Evolutionary conservation across 768 basidiomycete genomes (phyloP).

Genomic region (Suillus hirtellus): DNA sequence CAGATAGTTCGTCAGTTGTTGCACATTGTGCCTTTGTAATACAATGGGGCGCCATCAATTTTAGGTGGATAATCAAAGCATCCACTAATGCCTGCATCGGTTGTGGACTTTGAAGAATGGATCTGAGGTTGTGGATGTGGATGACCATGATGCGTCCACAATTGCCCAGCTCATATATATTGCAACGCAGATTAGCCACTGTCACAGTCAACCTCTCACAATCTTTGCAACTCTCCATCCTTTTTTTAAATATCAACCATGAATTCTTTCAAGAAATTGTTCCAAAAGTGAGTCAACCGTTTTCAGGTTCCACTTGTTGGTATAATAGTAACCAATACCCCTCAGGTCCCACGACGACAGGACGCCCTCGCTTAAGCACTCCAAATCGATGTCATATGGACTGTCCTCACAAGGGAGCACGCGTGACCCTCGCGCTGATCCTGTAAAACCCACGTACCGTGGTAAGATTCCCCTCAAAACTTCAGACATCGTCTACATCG

Average conservation of each 20-base stretch:
- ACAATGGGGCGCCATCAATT: background rate
- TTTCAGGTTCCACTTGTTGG: background rate
- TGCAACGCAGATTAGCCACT: background rate
- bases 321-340: background rate
- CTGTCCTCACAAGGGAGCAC: conserved; percentile 5
- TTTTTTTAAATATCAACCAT: background rate
- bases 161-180: background rate
- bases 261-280: background rate
- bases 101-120: conserved; percentile 1
- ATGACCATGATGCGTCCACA: background rate
- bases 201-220: background rate
- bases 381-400: conserved; percentile 15
- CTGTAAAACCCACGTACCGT: conserved; percentile 10
- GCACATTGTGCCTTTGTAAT: background rate
- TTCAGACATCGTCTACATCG: conserved; percentile 12
- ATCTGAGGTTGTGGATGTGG: background rate
- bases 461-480: conserved; percentile 15
- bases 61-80: background rate
- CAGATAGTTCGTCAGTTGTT: too few relatives aligned
- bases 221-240: background rate
- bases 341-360: conserved; percentile 9
- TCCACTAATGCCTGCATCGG: background rate
- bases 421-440: background rate
- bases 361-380: conserved; percentile 12
- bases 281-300: conserved; percentile 14